Base-by-base conservation (phyloP, 2,329 filamentous ascomycete genomes). In the Monosporascus sp. region DNA sequence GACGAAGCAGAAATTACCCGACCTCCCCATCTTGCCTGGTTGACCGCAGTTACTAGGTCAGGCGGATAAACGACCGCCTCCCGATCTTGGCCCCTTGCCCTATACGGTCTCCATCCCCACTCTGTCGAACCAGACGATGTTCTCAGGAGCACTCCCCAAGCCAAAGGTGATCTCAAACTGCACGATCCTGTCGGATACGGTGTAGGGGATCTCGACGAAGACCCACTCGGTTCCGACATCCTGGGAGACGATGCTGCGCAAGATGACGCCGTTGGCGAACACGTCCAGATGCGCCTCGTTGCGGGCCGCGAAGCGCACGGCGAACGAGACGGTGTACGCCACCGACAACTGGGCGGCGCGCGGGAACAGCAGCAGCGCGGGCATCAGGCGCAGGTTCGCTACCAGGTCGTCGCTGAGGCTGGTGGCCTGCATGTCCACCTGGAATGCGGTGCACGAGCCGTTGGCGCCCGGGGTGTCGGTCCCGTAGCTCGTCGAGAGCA, bases 121-220 rank as follows among this genome's bases (percentile, higher is more conserved):
- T 47, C 59, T 57, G 55, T 64, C 62, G 15, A 64, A 41, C 56
- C 57, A 58, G 47, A 64, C 46, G 47, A 53, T 59, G 24, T 64
- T 62, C 6, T 24, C 46, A 1, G 35, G 6, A 3, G 58, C 61
- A 1, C 48, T 20, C 1, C 52, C 56, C 17, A 64, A 54, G 51
- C 51, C 52, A 46, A 58, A 62, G 53, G 55, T 57, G 44, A 64
- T 62, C 5, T 49, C 51, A 14, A 64, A 51, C 58, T 63, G 60
- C 9, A 63, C 49, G 17, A 63, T 54, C 9, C 54, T 54, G 15
- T 61, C 58, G 24, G 38, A 48, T 2, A 59, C 69, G 11, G 70
- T 67, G 52, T 81, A 83, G 1, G 81, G 77, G 6, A 88, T 68
- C 1, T 66, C 66, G 43, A 82, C 56, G 15, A 59, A 63, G 17